Evolutionary conservation across 2,329 filamentous ascomycete genomes (phyloP).

Genomic region (Claviceps maximensis): DNA sequence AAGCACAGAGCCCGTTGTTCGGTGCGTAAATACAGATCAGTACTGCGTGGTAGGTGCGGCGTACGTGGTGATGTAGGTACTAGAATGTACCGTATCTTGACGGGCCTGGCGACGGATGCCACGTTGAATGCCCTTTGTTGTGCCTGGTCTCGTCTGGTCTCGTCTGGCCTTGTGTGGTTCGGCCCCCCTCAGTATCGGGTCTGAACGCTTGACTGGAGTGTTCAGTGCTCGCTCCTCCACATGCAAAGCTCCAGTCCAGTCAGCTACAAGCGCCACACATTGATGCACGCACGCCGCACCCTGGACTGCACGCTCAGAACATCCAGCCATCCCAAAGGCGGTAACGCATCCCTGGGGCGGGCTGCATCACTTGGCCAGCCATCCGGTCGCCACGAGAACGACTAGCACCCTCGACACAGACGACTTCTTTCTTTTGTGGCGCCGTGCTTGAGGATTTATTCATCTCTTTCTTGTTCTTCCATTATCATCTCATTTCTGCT

Average conservation of each 20-base stretch:
- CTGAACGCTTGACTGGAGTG: too few species aligned
- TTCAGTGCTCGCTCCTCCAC: not conserved
- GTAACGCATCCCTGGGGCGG: not conserved
- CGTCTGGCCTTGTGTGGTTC: not conserved
- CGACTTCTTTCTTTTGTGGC: not conserved
- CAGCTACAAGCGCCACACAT: not conserved
- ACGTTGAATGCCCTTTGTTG: slow-evolving; percentile 1
- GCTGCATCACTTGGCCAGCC: not conserved
- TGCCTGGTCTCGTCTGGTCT: too few species aligned
- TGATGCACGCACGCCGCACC: not conserved
- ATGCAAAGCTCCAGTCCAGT: not conserved
- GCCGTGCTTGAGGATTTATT: not conserved
- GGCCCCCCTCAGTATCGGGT: too few species aligned
- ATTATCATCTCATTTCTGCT: not conserved
- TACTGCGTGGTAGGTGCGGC: not conserved
- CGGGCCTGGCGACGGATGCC: not conserved
- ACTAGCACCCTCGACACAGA: not conserved
- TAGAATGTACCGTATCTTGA: not conserved
- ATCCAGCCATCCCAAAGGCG: not conserved
- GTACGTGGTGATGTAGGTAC: not conserved
- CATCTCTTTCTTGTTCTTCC: not conserved
- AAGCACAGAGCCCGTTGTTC: not conserved
- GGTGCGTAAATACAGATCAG: not conserved
- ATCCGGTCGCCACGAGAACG: slow-evolving; percentile 1
- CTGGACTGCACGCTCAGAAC: not conserved